Evolutionary conservation across 1,139 yeast genomes (phyloP).

Genomic region (Scheffersomyces insectosa): DNA sequence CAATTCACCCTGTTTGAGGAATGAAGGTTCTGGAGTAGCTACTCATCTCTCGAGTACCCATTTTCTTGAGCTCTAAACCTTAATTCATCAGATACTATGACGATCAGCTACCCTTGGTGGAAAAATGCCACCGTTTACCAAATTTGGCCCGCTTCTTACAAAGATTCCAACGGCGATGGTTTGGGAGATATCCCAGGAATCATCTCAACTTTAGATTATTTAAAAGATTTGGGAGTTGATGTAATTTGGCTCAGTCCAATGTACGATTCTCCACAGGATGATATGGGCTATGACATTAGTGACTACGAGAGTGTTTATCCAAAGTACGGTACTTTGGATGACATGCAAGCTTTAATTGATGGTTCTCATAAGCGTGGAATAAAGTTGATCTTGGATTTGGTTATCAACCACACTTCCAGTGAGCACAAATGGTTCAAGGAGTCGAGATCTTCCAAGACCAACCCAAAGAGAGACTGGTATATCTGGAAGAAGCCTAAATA

Average conservation of each 20-base stretch:
- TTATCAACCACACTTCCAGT: slow-evolving; percentile 57
- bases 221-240: slow-evolving; percentile 52
- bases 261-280: slow-evolving; percentile 60
- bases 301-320: slow-evolving; percentile 54
- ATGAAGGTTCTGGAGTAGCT: too few species aligned
- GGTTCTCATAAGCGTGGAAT: slow-evolving; percentile 51
- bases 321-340: slow-evolving; percentile 54
- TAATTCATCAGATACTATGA: slow-evolving; percentile 6
- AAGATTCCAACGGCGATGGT: slow-evolving; percentile 60
- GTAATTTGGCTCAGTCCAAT: slow-evolving; percentile 60
- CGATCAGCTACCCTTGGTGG: slow-evolving; percentile 47
- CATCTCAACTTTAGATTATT: slow-evolving; percentile 50
- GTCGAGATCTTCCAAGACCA: slow-evolving; percentile 48
- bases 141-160: slow-evolving; percentile 59
- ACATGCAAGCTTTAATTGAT: slow-evolving; percentile 48
- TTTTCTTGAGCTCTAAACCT: too few species aligned
- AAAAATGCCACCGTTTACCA: slow-evolving; percentile 57
- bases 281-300: slow-evolving; percentile 64
- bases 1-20: too few species aligned
- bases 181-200: slow-evolving; percentile 59
- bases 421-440: slow-evolving; percentile 62
- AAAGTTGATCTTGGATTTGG: slow-evolving; percentile 56
- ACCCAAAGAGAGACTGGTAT: slow-evolving; percentile 64
- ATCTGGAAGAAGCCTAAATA: slow-evolving; percentile 53
- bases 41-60: too few species aligned